Evolutionary conservation across 768 basidiomycete genomes (phyloP).

Genomic region (Serendipita vermifera): DNA sequence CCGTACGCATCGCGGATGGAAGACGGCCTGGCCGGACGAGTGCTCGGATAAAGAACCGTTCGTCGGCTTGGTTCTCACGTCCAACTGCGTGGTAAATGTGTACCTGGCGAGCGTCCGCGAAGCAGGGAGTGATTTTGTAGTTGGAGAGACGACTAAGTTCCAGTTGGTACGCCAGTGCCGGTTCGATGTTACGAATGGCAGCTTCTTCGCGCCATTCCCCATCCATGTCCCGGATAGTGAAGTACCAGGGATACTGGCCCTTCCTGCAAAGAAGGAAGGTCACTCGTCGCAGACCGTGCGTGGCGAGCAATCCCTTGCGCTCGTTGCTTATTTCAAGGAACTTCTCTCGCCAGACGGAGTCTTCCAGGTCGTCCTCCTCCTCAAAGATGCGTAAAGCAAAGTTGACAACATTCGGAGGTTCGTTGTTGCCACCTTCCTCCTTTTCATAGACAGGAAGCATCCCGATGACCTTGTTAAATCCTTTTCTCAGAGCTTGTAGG

Average conservation of each 20-base stretch:
- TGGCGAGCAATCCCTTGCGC: slow-evolving; percentile 43
- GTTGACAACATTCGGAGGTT: slow-evolving; percentile 89
- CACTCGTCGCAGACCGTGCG: slow-evolving; percentile 79
- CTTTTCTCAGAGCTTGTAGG: slow-evolving; percentile 48
- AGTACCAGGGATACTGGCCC: slow-evolving; percentile 88
- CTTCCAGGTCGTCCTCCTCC: slow-evolving; percentile 60
- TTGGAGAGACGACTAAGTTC: slow-evolving; percentile 93
- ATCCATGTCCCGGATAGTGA: slow-evolving; percentile 67
- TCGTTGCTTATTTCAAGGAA: slow-evolving; percentile 62
- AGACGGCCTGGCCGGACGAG: slow-evolving; percentile 92
- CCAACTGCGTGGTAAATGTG: slow-evolving; percentile 96
- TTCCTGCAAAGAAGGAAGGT: slow-evolving; percentile 85
- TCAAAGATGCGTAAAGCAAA: slow-evolving; percentile 82
- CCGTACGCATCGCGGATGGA: slow-evolving; percentile 80
- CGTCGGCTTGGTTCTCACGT: slow-evolving; percentile 93
- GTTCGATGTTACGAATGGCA: slow-evolving; percentile 96
- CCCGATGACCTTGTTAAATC: slow-evolving; percentile 60
- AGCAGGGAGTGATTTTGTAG: slow-evolving; percentile 92
- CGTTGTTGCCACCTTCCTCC: slow-evolving; percentile 51
- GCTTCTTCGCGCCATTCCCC: slow-evolving; percentile 84
- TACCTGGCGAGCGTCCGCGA: slow-evolving; percentile 93
- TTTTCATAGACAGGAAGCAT: slow-evolving; percentile 63
- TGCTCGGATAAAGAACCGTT: slow-evolving; percentile 94
- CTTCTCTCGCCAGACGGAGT: slow-evolving; percentile 63
- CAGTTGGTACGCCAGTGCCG: slow-evolving; percentile 93